These are phyloP conservation scores for Trypanosoma mega DNA, from an alignment of 208 protist genomes.

Conservation along the genomic window DNA sequence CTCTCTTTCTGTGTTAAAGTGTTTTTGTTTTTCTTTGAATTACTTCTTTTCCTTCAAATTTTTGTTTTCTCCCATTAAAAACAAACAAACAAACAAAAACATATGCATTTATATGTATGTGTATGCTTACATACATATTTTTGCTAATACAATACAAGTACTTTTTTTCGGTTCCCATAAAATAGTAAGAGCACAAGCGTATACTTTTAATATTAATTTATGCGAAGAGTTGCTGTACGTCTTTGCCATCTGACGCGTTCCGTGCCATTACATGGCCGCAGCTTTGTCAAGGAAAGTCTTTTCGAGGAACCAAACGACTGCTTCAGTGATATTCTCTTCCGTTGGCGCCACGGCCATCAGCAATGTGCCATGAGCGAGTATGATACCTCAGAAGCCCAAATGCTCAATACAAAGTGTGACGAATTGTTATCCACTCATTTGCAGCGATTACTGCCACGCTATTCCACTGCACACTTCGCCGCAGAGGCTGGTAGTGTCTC, in stretches of 20 bases:
- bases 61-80: background rate
- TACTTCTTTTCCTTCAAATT: no score
- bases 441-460: conserved; percentile 18
- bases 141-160: no score
- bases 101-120: no score
- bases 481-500: conserved; percentile 42
- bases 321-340: conserved; percentile 38
- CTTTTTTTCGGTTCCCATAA: no score
- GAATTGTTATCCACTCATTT: conserved; percentile 13
- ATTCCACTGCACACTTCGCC: conserved; percentile 51
- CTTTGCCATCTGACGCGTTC: conserved; percentile 4
- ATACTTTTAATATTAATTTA: background rate
- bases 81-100: background rate
- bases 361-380: background rate
- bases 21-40: background rate
- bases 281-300: conserved; percentile 21
- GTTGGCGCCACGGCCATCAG: background rate
- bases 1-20: conserved; percentile 17
- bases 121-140: no score
- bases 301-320: conserved; percentile 16
- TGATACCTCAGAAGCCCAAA: conserved; percentile 32
- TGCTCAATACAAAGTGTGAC: conserved; percentile 49
- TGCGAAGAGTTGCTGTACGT: conserved; percentile 1
- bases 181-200: no score
- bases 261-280: no score